Percentiles rank a stretch among this genome's conserved stretches.
phyloP scores from a whole-genome alignment of 805 yeast genomes.

The Wickerhamomyces alni region DNA sequence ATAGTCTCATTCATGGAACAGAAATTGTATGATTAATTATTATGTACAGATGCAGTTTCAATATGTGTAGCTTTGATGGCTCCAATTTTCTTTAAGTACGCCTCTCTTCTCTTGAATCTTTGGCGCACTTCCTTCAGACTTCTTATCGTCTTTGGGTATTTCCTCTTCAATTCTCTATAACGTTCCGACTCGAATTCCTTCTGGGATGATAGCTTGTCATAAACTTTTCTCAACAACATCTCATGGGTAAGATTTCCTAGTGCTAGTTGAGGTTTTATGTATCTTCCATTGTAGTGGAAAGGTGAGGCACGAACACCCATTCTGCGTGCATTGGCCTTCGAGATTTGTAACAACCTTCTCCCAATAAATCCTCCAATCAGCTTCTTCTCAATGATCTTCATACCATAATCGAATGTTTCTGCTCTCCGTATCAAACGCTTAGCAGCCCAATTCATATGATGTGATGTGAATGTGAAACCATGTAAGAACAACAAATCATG shows the following conservation, averaged over 20 bases:
- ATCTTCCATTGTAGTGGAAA: conserved; percentile 7
- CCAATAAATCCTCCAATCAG: conserved; percentile 33
- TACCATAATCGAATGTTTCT: conserved; percentile 24
- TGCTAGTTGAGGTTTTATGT: background rate
- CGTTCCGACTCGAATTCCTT: conserved; percentile 4
- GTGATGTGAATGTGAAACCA: conserved; percentile 25
- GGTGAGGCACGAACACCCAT: background rate
- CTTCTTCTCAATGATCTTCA: conserved; percentile 24
- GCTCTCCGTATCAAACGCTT: conserved; percentile 21
- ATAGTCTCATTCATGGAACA: no score
- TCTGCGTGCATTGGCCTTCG: conserved; percentile 12
- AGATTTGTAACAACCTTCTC: conserved; percentile 3
- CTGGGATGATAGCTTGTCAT: conserved; percentile 14
- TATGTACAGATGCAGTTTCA: background rate
- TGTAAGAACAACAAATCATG: conserved; percentile 20
- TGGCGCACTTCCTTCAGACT: conserved; percentile 13
- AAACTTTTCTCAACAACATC: conserved; percentile 18
- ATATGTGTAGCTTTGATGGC: background rate
- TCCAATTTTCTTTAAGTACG: conserved; percentile 15
- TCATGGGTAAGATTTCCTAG: conserved; percentile 2
- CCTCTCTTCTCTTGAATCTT: conserved; percentile 18
- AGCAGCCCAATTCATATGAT: conserved; percentile 26
- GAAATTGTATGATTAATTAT: background rate
- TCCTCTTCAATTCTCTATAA: conserved; percentile 12
- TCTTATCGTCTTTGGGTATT: conserved; percentile 28